Conservation (phyloP, 106 monocot genomes). For the Platanthera guangdongensis region DNA sequence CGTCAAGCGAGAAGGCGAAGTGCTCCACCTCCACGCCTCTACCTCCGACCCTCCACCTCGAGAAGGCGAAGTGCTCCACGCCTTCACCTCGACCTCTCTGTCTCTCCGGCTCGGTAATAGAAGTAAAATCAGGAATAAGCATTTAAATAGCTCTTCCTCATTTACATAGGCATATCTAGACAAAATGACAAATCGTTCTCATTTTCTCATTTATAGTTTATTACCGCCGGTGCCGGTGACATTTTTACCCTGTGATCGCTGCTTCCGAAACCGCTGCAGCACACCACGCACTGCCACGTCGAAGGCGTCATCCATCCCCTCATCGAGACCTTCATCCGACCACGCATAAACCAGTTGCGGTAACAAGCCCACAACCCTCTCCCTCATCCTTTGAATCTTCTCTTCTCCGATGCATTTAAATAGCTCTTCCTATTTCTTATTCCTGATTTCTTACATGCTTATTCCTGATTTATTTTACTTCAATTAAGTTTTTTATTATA, state of each 20-base stretch:
- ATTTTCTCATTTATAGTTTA: neutral
- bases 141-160: neutral
- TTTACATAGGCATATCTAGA: neutral
- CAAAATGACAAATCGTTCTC: neutral
- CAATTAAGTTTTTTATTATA: too few species aligned
- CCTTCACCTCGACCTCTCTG: too few species aligned
- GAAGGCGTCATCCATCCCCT: slow-evolving; percentile 52
- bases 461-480: too few species aligned
- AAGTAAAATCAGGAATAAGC: too few species aligned
- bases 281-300: slow-evolving; percentile 76
- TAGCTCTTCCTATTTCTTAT: too few species aligned
- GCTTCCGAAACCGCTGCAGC: slow-evolving; percentile 35
- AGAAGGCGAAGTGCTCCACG: too few species aligned
- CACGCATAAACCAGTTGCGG: slow-evolving; percentile 62
- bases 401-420: slow-evolving; percentile 60
- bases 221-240: neutral
- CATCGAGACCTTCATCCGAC: slow-evolving; percentile 27
- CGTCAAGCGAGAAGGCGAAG: too few species aligned
- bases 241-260: slow-evolving; percentile 1
- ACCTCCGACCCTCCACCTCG: too few species aligned
- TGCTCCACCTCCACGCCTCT: too few species aligned
- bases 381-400: slow-evolving; percentile 66
- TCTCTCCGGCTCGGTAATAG: too few species aligned
- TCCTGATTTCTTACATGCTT: too few species aligned
- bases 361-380: slow-evolving; percentile 61